Base-by-base conservation (phyloP, 768 basidiomycete species). In the Boletus sp. region DNA sequence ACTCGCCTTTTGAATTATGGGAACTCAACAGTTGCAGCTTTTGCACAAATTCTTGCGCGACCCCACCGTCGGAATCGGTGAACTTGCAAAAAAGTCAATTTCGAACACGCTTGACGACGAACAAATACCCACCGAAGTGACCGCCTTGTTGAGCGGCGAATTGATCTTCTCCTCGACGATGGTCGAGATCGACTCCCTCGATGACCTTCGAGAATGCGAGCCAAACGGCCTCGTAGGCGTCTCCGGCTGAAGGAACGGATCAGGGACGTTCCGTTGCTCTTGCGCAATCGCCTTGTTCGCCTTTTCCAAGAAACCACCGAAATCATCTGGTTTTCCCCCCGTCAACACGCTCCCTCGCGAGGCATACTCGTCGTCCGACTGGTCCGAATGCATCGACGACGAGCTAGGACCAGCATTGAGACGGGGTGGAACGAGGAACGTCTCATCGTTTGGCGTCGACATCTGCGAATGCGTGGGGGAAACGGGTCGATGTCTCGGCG, bases 111-210 rank as follows among this genome's bases (percentile, higher is more conserved):
- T 41, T 28, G 24, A 24, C 24, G 24, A 29, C 3, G 33, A 39
- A 33, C 3, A 46, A 14, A 5, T 28, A 61, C 83, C 62, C 66
- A 93, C 91, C 57, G 92, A 88, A 52, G 88, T 88, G 65, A 93
- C 92, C 11, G 94, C 92, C 74, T 95, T 96, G 77, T 97, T 97
- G 57, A 96, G 76, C 11, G 94, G 94, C 24, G 94, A 94, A 60
- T 89, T 89, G 1, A 80, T 77, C 77, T 96, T 96, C 64, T 96
- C 94, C 60, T 94, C 92, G 32, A 93, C 88, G 52, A 96, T 93
- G 4, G 91, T 89, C 14, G 90, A 85, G 54, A 96, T 94, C 6
- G 92, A 94, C 65, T 96, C 94, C n/a, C 89, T 85, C 1, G 92
- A 94, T 0, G 87, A 86, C 7, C 83, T 81, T 6, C 93, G 81